phyloP scores from a whole-genome alignment of 2,329 filamentous ascomycete genomes.

The Venturia oleaginea region DNA sequence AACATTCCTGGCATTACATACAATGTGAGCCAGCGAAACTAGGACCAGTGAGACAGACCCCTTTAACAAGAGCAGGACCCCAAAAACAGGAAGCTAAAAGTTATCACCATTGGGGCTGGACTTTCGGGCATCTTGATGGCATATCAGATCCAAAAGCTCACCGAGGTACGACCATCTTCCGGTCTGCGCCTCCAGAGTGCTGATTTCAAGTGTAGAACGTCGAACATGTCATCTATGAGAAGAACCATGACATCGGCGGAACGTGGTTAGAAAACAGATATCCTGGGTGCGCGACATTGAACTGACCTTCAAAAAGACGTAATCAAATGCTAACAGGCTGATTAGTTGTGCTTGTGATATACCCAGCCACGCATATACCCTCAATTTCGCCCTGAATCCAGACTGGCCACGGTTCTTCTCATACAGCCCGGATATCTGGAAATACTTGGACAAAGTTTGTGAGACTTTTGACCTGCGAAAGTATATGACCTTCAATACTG shows the following conservation, averaged over 20 bases:
- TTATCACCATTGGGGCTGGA: slow-evolving; percentile 41
- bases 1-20: slow-evolving; percentile 31
- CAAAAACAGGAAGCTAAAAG: slow-evolving; percentile 34
- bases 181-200: too few relatives aligned
- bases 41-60: too few relatives aligned
- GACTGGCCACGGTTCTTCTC: slow-evolving; percentile 42
- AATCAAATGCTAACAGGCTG: background rate
- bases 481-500: slow-evolving; percentile 44
- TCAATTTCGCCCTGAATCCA: slow-evolving; percentile 40
- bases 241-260: slow-evolving; percentile 28
- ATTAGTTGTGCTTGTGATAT: slow-evolving; percentile 32
- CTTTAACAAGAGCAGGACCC: slow-evolving; percentile 21
- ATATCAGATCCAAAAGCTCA: slow-evolving; percentile 38
- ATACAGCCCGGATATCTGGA: slow-evolving; percentile 39
- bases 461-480: slow-evolving; percentile 41
- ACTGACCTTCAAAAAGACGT: background rate
- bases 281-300: slow-evolving; percentile 24
- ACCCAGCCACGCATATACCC: slow-evolving; percentile 40
- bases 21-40: slow-evolving; percentile 17
- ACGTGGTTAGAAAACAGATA: slow-evolving; percentile 24
- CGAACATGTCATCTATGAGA: slow-evolving; percentile 37
- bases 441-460: slow-evolving; percentile 42
- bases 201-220: slow-evolving; percentile 25
- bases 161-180: slow-evolving; percentile 16
- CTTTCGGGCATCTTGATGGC: slow-evolving; percentile 39